Evolutionary conservation across 148 eudicot species (phyloP).

Genomic region (Vaccinium corymbosum): DNA sequence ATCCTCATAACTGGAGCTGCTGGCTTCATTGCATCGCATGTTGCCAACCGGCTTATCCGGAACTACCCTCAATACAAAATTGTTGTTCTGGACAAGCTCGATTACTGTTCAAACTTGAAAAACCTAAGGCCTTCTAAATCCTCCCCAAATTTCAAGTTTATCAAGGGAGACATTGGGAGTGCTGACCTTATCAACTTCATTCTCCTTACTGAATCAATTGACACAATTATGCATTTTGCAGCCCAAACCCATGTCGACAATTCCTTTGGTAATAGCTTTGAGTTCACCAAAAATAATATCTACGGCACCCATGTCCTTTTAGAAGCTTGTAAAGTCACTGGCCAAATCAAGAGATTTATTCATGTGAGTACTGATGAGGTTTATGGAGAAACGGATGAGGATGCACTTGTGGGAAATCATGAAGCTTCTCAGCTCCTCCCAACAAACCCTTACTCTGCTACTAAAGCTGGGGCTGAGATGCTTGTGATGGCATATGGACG

Average conservation of each 20-base stretch:
- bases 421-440: constrained; percentile 22
- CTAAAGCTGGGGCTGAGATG: constrained; percentile 22
- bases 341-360: constrained; percentile 18
- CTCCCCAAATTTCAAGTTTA: constrained; percentile 20
- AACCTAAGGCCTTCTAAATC: constrained; percentile 16
- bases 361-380: constrained; percentile 22
- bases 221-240: constrained; percentile 21
- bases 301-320: constrained; percentile 21
- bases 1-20: constrained; percentile 23
- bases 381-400: constrained; percentile 21
- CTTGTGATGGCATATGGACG: constrained; percentile 19
- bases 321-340: constrained; percentile 20
- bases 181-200: constrained; percentile 17
- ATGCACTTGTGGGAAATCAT: constrained; percentile 18
- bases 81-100: constrained; percentile 16
- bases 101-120: constrained; percentile 20
- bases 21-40: constrained; percentile 21
- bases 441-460: constrained; percentile 22
- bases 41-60: constrained; percentile 19
- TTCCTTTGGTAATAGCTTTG: constrained; percentile 20
- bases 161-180: constrained; percentile 18
- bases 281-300: constrained; percentile 17
- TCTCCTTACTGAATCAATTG: constrained; percentile 17
- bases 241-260: constrained; percentile 22
- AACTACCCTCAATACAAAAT: constrained; percentile 17